Percentiles rank a stretch among this genome's conserved stretches.
Evolutionary conservation across 768 basidiomycete species (phyloP).

Genomic region (Paxillus rubicundulus): DNA sequence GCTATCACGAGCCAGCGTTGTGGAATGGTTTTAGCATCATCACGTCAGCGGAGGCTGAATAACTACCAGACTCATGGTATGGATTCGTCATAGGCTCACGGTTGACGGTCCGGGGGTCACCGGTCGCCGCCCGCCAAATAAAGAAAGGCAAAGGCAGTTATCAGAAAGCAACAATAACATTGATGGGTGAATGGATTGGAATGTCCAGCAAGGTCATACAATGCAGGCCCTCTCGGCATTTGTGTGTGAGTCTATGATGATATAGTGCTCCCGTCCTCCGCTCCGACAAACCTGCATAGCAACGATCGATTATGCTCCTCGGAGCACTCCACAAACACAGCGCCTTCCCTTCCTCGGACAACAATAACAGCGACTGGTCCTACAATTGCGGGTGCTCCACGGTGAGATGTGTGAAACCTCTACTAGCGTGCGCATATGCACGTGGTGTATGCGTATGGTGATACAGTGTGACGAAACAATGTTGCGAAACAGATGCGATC

Average conservation of each 20-base stretch:
- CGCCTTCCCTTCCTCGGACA: constrained; percentile 2
- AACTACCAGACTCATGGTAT: constrained; percentile 1
- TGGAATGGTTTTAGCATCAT: background rate
- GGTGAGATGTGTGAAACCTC: constrained; percentile 3
- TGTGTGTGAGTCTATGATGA: constrained; percentile 24
- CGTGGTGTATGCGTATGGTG: constrained; percentile 33
- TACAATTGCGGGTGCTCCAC: constrained; percentile 28
- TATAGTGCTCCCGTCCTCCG: constrained; percentile 15
- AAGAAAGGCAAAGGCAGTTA: background rate
- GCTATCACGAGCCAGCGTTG: constrained; percentile 3
- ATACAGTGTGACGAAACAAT: constrained; percentile 33
- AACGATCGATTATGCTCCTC: constrained; percentile 9
- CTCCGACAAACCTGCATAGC: constrained; percentile 24
- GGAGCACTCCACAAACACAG: constrained; percentile 11
- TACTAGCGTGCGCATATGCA: constrained; percentile 37
- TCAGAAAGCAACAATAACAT: background rate
- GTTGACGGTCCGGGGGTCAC: constrained; percentile 14
- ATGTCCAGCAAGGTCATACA: constrained; percentile 19
- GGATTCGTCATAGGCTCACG: constrained; percentile 22
- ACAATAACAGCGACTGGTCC: constrained; percentile 19
- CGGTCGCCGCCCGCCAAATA: background rate
- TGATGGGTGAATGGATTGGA: constrained; percentile 6
- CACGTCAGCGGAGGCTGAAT: constrained; percentile 11
- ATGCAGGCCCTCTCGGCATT: constrained; percentile 24
- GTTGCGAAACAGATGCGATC: constrained; percentile 29